These are phyloP conservation scores for Macroventuria anomochaeta DNA, from an alignment of 2,329 filamentous ascomycete genomes.

Conservation along the genomic window DNA sequence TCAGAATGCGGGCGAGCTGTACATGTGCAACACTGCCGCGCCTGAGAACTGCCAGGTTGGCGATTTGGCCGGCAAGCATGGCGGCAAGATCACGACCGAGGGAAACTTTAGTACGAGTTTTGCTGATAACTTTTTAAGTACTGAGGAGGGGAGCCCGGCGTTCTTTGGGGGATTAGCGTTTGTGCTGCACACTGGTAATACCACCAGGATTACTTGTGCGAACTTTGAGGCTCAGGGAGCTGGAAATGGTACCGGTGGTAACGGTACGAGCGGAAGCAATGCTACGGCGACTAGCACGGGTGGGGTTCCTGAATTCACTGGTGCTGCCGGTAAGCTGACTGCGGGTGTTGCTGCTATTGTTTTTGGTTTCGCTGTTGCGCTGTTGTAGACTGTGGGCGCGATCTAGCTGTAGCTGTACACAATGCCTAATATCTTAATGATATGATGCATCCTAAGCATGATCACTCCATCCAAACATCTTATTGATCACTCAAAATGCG, in stretches of 20 bases:
- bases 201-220: constrained; percentile 60
- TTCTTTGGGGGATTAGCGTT: constrained; percentile 61
- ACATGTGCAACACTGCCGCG: constrained; percentile 40
- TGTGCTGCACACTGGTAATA: constrained; percentile 60
- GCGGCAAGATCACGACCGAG: constrained; percentile 40
- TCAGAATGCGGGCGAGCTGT: constrained; percentile 42
- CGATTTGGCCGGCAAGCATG: constrained; percentile 53
- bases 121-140: constrained; percentile 58
- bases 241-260: constrained; percentile 10
- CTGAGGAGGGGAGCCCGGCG: constrained; percentile 45
- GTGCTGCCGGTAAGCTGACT: constrained; percentile 16
- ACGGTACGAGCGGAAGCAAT: constrained; percentile 15
- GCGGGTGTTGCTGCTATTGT: constrained; percentile 15
- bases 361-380: constrained; percentile 19
- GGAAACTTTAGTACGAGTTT: constrained; percentile 45
- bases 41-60: constrained; percentile 50
- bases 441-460: no score
- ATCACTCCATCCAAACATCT: no score
- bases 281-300: constrained; percentile 19
- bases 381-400: constrained; percentile 5
- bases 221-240: constrained; percentile 64
- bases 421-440: no score
- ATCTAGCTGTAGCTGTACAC: neutral
- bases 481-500: no score
- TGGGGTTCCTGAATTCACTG: constrained; percentile 22